phyloP scores from a whole-genome alignment of 352 stramenopile species.

The Blastocystis hominis region DNA sequence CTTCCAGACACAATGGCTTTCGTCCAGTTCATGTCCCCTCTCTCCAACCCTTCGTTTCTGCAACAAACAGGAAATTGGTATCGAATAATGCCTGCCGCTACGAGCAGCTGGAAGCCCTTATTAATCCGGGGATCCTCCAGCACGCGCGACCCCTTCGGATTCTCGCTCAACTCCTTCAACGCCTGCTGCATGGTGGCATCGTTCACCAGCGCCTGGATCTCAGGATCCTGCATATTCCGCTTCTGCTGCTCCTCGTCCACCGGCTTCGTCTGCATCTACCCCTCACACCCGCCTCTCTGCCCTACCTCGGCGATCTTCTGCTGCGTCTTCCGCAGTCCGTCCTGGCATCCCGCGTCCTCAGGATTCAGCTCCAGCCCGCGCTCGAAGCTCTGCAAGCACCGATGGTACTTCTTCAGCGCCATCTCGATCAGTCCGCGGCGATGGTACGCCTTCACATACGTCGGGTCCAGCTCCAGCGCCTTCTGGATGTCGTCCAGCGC shows the following conservation, averaged over 20 bases:
- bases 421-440: constrained; percentile 97
- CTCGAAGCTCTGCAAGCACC: constrained; percentile 89
- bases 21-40: constrained; percentile 12
- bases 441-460: constrained; percentile 97
- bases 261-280: constrained; percentile 76
- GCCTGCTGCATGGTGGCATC: constrained; percentile 95
- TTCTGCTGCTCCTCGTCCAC: constrained; percentile 84
- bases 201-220: constrained; percentile 91
- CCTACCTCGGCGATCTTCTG: constrained; percentile 77
- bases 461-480: constrained; percentile 89
- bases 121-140: constrained; percentile 84
- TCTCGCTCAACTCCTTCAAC: constrained; percentile 90
- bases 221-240: constrained; percentile 94
- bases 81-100: constrained; percentile 91
- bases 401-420: constrained; percentile 97
- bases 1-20: background rate
- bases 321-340: constrained; percentile 84
- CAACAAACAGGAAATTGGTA: constrained; percentile 59
- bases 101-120: constrained; percentile 96
- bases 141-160: constrained; percentile 78
- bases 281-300: background rate
- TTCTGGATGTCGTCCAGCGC: constrained; percentile 84
- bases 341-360: constrained; percentile 83
- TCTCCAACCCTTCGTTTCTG: background rate
- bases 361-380: constrained; percentile 85